phyloP scores from a whole-genome alignment of 2,329 filamentous ascomycete genomes.

The Fusarium incarnatum region DNA sequence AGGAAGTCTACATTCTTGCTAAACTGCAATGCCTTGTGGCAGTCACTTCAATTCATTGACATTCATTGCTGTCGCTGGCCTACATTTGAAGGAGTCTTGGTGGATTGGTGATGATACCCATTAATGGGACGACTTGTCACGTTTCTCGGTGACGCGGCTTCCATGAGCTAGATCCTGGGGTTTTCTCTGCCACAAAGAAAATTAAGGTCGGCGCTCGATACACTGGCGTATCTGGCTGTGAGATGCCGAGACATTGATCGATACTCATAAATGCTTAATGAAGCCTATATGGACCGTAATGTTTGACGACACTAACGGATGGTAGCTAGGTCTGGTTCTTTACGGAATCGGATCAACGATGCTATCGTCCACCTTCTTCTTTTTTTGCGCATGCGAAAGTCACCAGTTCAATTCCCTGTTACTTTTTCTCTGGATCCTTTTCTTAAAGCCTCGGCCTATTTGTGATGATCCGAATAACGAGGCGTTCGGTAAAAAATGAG shows the following conservation, averaged over 20 bases:
- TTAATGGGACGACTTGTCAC: neutral
- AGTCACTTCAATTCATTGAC: neutral
- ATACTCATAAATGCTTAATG: neutral
- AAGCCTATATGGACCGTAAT: neutral
- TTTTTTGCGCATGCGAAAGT: neutral
- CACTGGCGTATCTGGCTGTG: neutral
- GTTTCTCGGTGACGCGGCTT: neutral
- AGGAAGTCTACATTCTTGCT: neutral
- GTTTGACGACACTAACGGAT: neutral
- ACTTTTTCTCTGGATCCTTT: neutral
- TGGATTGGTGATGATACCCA: neutral
- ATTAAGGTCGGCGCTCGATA: neutral
- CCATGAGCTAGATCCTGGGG: neutral
- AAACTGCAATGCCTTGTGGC: neutral
- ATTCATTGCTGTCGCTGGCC: neutral
- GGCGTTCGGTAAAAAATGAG: conserved; percentile 2
- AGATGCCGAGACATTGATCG: neutral
- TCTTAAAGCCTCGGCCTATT: neutral
- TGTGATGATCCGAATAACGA: neutral
- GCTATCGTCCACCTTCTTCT: conserved; percentile 15
- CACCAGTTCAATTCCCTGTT: conserved; percentile 2
- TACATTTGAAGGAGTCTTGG: neutral
- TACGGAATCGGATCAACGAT: conserved; percentile 24
- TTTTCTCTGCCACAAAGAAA: neutral
- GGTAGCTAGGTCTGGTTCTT: conserved; percentile 25